A percentile compares a stretch with the other conserved stretches of the same genome.
Evolutionary conservation across 1,284 basidiomycete species (phyloP).

Genomic region (Flammula alnicola): DNA sequence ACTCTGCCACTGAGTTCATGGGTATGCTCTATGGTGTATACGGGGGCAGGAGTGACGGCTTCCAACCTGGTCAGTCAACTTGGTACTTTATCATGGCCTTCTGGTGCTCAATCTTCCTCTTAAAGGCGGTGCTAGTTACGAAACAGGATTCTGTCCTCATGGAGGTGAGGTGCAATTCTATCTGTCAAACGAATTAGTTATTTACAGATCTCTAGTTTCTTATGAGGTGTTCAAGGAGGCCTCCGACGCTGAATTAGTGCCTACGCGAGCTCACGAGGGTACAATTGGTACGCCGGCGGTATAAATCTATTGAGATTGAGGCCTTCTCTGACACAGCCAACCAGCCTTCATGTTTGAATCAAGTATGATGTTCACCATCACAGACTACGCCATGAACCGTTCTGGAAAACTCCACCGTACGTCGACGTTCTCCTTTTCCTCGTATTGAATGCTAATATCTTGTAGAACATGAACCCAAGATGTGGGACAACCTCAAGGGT

Average conservation of each 20-base stretch:
- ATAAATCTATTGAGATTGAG: background rate
- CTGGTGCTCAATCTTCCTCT: background rate
- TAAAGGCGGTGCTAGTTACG: slow-evolving; percentile 55
- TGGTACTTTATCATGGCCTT: background rate
- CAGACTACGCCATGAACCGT: slow-evolving; percentile 64
- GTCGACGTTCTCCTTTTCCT: slow-evolving; percentile 8
- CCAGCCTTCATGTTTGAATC: slow-evolving; percentile 71
- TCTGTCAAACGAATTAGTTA: background rate
- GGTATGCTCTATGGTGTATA: slow-evolving; percentile 63
- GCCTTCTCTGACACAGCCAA: background rate
- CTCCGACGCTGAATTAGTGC: slow-evolving; percentile 52
- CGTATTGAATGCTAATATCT: background rate
- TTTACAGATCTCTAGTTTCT: slow-evolving; percentile 41
- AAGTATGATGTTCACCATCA: slow-evolving; percentile 63
- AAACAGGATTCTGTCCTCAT: slow-evolving; percentile 65
- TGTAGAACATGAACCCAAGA: slow-evolving; percentile 58
- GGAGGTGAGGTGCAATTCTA: slow-evolving; percentile 44
- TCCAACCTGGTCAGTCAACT: slow-evolving; percentile 47
- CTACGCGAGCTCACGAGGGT: slow-evolving; percentile 55
- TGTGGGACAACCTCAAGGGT: slow-evolving; percentile 64
- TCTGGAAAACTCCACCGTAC: slow-evolving; percentile 60
- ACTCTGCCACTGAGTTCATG: slow-evolving; percentile 65
- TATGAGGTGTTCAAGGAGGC: slow-evolving; percentile 62
- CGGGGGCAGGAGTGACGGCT: slow-evolving; percentile 63
- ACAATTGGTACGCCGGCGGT: slow-evolving; percentile 49